Evolutionary conservation across 257 asterid genomes (phyloP).

Genomic region (Nyctanthes arbortristis): DNA sequence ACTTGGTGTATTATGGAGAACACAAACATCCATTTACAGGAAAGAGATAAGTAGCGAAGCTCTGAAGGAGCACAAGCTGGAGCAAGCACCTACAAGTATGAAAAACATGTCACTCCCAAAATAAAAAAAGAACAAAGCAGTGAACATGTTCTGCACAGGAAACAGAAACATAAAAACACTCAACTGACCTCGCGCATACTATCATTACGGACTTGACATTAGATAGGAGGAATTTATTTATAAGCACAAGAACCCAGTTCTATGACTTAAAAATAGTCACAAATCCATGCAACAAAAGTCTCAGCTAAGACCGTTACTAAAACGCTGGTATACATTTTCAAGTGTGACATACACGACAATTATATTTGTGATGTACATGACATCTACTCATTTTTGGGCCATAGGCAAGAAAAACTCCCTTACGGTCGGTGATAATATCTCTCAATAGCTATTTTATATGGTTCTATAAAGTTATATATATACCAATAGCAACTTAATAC

Average conservation of each 20-base stretch:
- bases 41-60: constrained; percentile 31
- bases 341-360: too few relatives aligned
- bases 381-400: too few relatives aligned
- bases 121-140: neutral
- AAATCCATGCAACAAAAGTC: too few relatives aligned
- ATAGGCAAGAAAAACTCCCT: too few relatives aligned
- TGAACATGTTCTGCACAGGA: neutral
- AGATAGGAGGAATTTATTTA: neutral
- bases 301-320: too few relatives aligned
- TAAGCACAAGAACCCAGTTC: neutral
- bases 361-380: too few relatives aligned
- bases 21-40: constrained; percentile 58
- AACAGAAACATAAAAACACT: neutral
- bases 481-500: neutral
- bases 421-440: too few relatives aligned
- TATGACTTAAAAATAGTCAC: neutral
- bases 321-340: too few relatives aligned
- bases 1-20: constrained; percentile 41
- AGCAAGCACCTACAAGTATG: neutral
- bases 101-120: constrained; percentile 2
- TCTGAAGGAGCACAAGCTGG: constrained; percentile 18
- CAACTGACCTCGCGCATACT: neutral
- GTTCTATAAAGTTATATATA: neutral
- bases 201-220: neutral
- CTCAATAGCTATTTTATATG: neutral